Percentiles rank a stretch among this genome's conserved stretches.
phyloP scores from a whole-genome alignment of 2,329 filamentous ascomycete genomes.

The Sporothrix protearum region DNA sequence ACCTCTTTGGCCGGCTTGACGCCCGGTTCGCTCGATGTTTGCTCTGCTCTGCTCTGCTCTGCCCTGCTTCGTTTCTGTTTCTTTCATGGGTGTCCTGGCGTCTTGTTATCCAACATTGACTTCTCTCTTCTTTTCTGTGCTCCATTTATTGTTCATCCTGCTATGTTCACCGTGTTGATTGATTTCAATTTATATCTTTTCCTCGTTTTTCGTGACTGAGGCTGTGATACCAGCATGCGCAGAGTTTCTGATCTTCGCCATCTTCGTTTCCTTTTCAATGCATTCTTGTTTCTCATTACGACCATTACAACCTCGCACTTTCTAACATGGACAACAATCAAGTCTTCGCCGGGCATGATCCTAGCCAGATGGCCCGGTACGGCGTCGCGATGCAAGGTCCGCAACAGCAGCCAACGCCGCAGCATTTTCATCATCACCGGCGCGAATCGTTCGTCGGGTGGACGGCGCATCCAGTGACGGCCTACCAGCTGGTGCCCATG shows the following conservation, averaged over 20 bases:
- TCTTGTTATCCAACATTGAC: neutral
- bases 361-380: neutral
- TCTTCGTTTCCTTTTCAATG: neutral
- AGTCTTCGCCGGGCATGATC: neutral
- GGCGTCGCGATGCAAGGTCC: neutral
- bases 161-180: neutral
- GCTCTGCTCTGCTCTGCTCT: too few species aligned
- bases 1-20: neutral
- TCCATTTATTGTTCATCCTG: neutral
- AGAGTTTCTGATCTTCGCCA: neutral
- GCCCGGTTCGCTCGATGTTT: neutral
- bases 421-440: neutral
- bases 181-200: neutral
- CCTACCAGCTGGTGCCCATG: slow-evolving; percentile 21
- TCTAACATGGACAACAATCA: neutral
- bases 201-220: neutral
- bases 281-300: neutral
- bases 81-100: neutral
- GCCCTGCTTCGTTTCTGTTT: neutral
- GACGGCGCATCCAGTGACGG: slow-evolving; percentile 12
- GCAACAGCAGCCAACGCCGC: neutral
- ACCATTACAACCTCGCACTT: neutral
- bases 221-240: neutral
- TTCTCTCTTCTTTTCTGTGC: neutral
- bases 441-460: slow-evolving; percentile 14